Evolutionary conservation across 148 eudicot species (phyloP).

Genomic region (Diospyros kaki): DNA sequence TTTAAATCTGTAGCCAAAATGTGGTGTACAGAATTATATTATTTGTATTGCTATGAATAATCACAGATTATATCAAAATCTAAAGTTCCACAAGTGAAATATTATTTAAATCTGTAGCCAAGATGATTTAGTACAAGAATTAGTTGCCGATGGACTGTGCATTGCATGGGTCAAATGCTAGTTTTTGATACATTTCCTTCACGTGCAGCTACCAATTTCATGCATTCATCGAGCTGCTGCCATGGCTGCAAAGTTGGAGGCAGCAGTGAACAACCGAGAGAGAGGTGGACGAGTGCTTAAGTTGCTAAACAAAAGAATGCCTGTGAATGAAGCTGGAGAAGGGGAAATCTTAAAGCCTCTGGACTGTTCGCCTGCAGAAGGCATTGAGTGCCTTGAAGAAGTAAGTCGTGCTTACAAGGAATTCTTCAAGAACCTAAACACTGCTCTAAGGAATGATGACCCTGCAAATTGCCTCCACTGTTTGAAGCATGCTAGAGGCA

Average conservation of each 20-base stretch:
- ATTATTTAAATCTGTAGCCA: no score
- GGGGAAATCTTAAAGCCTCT: conserved; percentile 8
- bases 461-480: conserved; percentile 24
- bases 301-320: conserved; percentile 8
- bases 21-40: no score
- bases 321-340: conserved; percentile 11
- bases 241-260: conserved; percentile 74
- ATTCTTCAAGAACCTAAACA: conserved; percentile 39
- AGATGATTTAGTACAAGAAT: no score
- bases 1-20: no score
- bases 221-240: conserved; percentile 58
- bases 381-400: conserved; percentile 17
- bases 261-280: conserved; percentile 43
- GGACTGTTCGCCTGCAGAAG: conserved; percentile 10
- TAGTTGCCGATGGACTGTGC: no score
- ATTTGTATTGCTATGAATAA: no score
- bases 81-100: no score
- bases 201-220: conserved; percentile 64
- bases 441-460: conserved; percentile 38
- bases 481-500: conserved; percentile 46
- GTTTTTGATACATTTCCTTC: not conserved
- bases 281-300: conserved; percentile 15
- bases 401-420: conserved; percentile 24
- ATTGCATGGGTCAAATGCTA: no score
- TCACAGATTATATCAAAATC: no score